Evolutionary conservation across 2,329 filamentous ascomycete species (phyloP).

Genomic region (Beauveria scarabaeidicola): DNA sequence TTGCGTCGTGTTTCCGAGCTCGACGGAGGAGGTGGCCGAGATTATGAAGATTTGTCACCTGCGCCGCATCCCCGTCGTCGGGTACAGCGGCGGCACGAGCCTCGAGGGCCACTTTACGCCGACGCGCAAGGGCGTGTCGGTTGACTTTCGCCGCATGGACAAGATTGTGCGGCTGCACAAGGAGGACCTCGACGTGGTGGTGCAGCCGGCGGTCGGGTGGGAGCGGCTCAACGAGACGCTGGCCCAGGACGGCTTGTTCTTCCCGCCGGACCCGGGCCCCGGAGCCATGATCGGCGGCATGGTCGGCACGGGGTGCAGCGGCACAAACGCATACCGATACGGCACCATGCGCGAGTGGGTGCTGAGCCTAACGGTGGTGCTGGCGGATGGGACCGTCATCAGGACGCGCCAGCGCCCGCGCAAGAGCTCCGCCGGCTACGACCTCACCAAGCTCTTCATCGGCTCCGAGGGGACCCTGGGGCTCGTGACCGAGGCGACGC

Average conservation of each 20-base stretch:
- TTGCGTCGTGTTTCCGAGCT: constrained; percentile 66
- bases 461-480: constrained; percentile 88
- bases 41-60: constrained; percentile 84
- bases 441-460: constrained; percentile 82
- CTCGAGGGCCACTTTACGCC: constrained; percentile 83
- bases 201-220: constrained; percentile 80
- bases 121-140: constrained; percentile 72
- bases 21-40: constrained; percentile 74
- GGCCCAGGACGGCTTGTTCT: constrained; percentile 68
- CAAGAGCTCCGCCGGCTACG: constrained; percentile 87
- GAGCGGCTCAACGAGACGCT: constrained; percentile 75
- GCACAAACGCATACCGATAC: constrained; percentile 86
- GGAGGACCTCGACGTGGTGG: constrained; percentile 66
- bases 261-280: constrained; percentile 84
- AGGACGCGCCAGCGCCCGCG: constrained; percentile 81
- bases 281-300: constrained; percentile 89
- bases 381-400: constrained; percentile 83
- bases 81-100: constrained; percentile 80
- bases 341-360: constrained; percentile 97
- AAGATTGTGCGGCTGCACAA: constrained; percentile 69
- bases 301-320: constrained; percentile 65
- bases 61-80: constrained; percentile 74
- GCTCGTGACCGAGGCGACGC: constrained; percentile 80
- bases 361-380: constrained; percentile 72
- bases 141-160: constrained; percentile 83